Percentiles rank a stretch among this genome's conserved stretches.
These are phyloP conservation scores for Candolleomyces aberdarensis DNA, from an alignment of 768 basidiomycete genomes.

Conservation along the genomic window DNA sequence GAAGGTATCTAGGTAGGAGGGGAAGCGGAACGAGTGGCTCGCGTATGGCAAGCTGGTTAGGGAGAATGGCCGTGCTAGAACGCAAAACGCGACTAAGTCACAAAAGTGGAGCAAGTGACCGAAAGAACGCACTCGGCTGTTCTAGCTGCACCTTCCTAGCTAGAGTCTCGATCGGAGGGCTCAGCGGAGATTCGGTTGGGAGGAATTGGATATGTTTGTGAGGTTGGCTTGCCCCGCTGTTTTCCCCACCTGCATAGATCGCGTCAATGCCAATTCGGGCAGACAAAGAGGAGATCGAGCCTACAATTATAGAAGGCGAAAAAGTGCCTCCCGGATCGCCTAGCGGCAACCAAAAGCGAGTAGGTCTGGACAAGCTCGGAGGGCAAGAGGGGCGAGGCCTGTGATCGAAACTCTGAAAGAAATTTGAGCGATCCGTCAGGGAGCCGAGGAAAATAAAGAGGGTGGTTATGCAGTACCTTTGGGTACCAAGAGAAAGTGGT, in stretches of 20 bases:
- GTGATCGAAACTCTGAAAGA: constrained; percentile 64
- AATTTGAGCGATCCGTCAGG: neutral
- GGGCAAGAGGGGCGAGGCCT: constrained; percentile 77
- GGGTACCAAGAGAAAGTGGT: constrained; percentile 85
- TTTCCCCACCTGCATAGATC: constrained; percentile 53
- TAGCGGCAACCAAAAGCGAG: constrained; percentile 66
- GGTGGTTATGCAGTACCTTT: constrained; percentile 49
- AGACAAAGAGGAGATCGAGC: constrained; percentile 15
- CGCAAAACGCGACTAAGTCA: no score
- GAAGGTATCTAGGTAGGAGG: constrained; percentile 35
- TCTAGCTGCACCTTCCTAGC: constrained; percentile 58
- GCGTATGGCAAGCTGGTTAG: constrained; percentile 70
- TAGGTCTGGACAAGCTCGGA: constrained; percentile 77
- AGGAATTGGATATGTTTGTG: constrained; percentile 93
- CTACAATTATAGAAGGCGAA: constrained; percentile 92
- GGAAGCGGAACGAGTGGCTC: constrained; percentile 71
- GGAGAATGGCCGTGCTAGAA: constrained; percentile 69
- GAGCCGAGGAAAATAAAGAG: no score
- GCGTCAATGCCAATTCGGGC: neutral
- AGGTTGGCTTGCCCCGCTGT: constrained; percentile 84
- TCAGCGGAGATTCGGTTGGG: constrained; percentile 53
- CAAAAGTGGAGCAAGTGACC: neutral
- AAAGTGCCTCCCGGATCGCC: constrained; percentile 51
- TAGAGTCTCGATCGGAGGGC: constrained; percentile 76
- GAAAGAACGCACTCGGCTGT: constrained; percentile 41